Evolutionary conservation across 208 protist species (phyloP).

Genomic region (Acanthamoeba lenticulata): DNA sequence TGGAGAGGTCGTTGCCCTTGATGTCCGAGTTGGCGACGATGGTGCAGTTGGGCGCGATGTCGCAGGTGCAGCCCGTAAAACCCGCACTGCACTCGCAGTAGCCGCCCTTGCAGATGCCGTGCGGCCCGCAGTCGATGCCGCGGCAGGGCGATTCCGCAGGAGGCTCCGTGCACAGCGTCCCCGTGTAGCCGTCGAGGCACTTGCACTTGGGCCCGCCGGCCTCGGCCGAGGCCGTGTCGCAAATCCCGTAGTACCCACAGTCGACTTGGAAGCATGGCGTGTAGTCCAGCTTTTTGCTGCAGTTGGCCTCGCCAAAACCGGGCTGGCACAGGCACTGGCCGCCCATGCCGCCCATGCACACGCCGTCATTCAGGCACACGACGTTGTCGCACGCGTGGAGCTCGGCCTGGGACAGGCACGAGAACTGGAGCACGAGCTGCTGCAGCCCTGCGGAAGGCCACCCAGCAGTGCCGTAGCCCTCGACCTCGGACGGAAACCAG

Average conservation of each 20-base stretch:
- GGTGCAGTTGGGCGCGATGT: conserved; percentile 58
- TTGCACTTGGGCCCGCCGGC: conserved; percentile 35
- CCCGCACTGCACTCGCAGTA: conserved; percentile 32
- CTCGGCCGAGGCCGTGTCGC: conserved; percentile 30
- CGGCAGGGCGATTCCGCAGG: conserved; percentile 5
- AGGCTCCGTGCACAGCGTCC: background rate
- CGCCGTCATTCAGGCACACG: conserved; percentile 42
- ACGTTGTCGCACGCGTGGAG: conserved; percentile 17
- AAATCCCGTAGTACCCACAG: conserved; percentile 42
- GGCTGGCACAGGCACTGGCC: conserved; percentile 61
- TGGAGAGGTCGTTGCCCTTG: conserved; percentile 10
- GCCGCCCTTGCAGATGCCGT: conserved; percentile 58
- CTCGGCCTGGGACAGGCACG: background rate
- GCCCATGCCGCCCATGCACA: conserved; percentile 49
- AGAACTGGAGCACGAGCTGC: conserved; percentile 1
- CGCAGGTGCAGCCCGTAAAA: conserved; percentile 51
- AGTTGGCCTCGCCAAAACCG: conserved; percentile 21
- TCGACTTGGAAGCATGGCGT: conserved; percentile 52
- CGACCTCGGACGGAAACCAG: conserved; percentile 53
- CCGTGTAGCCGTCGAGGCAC: conserved; percentile 38
- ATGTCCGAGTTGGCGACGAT: background rate
- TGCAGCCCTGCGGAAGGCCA: conserved; percentile 2
- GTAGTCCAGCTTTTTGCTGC: conserved; percentile 45
- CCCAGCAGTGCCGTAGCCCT: conserved; percentile 5
- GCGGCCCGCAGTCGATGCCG: conserved; percentile 5